A percentile compares a stretch with the other conserved stretches of the same genome.
Evolutionary conservation across 306 rosid species (phyloP).

Genomic region (Quercus wislizeni): DNA sequence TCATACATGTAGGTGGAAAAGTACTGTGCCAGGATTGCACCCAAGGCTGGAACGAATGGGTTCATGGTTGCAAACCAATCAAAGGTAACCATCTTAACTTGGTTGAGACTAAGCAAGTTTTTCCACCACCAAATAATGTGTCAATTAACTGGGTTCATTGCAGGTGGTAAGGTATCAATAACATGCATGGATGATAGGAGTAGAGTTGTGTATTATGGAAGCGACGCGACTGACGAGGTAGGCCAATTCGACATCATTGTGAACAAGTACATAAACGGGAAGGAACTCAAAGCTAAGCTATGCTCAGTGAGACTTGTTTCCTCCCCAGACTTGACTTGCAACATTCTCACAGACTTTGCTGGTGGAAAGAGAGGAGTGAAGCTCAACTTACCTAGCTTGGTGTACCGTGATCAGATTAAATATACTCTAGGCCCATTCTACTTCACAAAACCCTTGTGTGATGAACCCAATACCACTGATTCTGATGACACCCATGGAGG

Average conservation of each 20-base stretch:
- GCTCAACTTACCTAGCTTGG: constrained; percentile 39
- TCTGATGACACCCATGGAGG: not conserved
- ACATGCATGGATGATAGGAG: constrained; percentile 71
- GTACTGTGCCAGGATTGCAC: constrained; percentile 88
- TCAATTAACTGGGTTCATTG: not conserved
- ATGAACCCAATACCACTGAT: constrained; percentile 37
- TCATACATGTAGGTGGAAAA: constrained; percentile 57
- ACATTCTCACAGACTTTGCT: constrained; percentile 60
- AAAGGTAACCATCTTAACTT: constrained; percentile 34
- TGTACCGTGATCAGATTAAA: constrained; percentile 46
- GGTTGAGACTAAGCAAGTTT: too few relatives aligned
- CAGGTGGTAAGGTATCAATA: constrained; percentile 64
- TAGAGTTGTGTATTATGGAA: constrained; percentile 51
- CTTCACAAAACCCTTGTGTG: constrained; percentile 72
- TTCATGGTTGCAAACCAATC: constrained; percentile 53
- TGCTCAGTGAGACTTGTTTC: constrained; percentile 70
- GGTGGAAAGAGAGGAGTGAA: constrained; percentile 56
- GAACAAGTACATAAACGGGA: constrained; percentile 32
- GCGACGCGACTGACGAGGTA: constrained; percentile 64
- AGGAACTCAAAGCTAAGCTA: constrained; percentile 39
- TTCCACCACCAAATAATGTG: too few relatives aligned
- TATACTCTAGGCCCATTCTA: constrained; percentile 50
- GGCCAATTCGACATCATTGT: constrained; percentile 57
- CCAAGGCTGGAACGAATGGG: constrained; percentile 72
- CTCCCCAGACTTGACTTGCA: constrained; percentile 68